Evolutionary conservation across 129 eudicot genomes (phyloP), one percentile per base, ranked within the genome.

Genomic region (Heracleum sosnowskyi): DNA sequence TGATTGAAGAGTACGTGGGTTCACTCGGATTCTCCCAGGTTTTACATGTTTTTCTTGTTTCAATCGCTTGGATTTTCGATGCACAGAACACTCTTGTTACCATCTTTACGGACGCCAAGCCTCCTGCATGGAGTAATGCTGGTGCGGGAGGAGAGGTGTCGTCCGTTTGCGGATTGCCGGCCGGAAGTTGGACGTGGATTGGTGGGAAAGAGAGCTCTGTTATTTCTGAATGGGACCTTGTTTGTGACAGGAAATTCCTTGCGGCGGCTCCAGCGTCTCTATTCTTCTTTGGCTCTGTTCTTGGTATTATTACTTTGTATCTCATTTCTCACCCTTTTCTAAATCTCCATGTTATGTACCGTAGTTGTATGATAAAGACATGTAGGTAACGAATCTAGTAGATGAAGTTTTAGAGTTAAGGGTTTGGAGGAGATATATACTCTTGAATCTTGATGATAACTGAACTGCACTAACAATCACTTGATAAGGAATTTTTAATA

Each of bases 221-320:
- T 17, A 49, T 87, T 49, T 75, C 84, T n/a, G 90, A 87, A 45
- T 87, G 90, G 90, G 83, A 81, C 0, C 73, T 87, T 24, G 45
- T 76, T 9, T 87, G 90, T 82, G 82, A 74, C 49, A 47, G 70
- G 13, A 46, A 51, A 66, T 75, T 85, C 64, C 79, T 84, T 0
- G 81, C 81, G 33, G 83, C 79, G 37, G 28, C 76, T 1, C 87
- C 83, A 0, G 76, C 85, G 5, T 83, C 82, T 28, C 70, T 66
- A 28, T 79, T 76, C 86, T 82, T 81, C 73, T 60, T 87, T 37
- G 87, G 90, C 34, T 81, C 79, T 36, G 79, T 80, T 6, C 42
- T 69, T 34, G 86, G 84, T 83, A 53, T 33, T 15, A 1, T 69
- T 69, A 5, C 24, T 69, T 17, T 12, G 10, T 4, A 11, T 11